These are phyloP conservation scores for Chytridium lagenaria DNA, from an alignment of 371 early-diverging fungal species.

Conservation along the genomic window DNA sequence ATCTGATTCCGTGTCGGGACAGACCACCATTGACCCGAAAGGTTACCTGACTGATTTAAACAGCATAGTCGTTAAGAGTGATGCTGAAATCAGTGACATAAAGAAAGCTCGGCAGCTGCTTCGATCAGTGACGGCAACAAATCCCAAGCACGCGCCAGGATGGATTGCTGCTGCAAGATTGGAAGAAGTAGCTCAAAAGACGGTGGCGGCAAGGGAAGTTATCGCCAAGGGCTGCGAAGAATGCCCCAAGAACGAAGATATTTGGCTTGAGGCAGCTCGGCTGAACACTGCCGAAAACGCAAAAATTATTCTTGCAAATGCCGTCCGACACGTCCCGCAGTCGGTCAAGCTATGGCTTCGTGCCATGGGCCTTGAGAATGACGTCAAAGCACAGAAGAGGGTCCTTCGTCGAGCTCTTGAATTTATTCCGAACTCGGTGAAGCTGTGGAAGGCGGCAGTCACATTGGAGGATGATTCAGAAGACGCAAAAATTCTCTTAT, in stretches of 20 bases:
- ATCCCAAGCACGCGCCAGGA: slow-evolving; percentile 94
- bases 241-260: slow-evolving; percentile 92
- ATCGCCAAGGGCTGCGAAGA: slow-evolving; percentile 89
- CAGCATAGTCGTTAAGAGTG: slow-evolving; percentile 79
- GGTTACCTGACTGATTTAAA: slow-evolving; percentile 94
- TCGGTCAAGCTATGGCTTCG: slow-evolving; percentile 93
- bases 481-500: slow-evolving; percentile 88
- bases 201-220: slow-evolving; percentile 79
- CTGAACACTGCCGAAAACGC: slow-evolving; percentile 84
- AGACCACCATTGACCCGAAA: slow-evolving; percentile 88
- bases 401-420: slow-evolving; percentile 95
- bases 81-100: slow-evolving; percentile 91
- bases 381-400: slow-evolving; percentile 73
- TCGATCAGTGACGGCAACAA: slow-evolving; percentile 87
- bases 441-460: slow-evolving; percentile 91
- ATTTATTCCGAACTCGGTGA: slow-evolving; percentile 89
- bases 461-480: slow-evolving; percentile 90
- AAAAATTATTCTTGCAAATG: slow-evolving; percentile 88
- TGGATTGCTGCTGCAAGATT: slow-evolving; percentile 98
- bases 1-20: slow-evolving; percentile 68
- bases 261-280: slow-evolving; percentile 96
- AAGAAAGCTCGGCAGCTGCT: slow-evolving; percentile 89
- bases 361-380: slow-evolving; percentile 87
- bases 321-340: slow-evolving; percentile 87
- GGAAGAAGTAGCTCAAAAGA: slow-evolving; percentile 91